Base-by-base conservation (phyloP, 2,329 filamentous ascomycete genomes). In the Penicillium italicum region DNA sequence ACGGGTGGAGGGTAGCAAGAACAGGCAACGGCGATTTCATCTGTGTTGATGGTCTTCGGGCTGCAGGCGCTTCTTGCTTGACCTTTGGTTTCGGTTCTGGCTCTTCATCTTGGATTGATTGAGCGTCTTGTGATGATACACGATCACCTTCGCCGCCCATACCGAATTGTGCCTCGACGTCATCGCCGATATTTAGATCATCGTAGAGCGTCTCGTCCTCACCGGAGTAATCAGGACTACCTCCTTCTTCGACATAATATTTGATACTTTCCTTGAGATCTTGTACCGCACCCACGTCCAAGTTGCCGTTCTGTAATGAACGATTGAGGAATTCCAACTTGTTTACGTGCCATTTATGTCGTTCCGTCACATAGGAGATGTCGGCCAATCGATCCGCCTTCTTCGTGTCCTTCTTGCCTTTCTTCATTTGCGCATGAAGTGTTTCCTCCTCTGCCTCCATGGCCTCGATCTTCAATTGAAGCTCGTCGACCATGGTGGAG, bases 141-240 rank as follows among this genome's bases (percentile, higher is more conserved):
- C 87, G 86, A 75, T 97, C 94, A 72, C 86, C 86, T 30, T 97
- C 92, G 58, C 80, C 82, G 62, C 79, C 81, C 80, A 96, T 86
- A 63, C 92, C 94, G 68, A 88, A 97, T 53, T 85, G 82, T 55
- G 90, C 91, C 72, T 97, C 94, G 28, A 66, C 46, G 67, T 97
- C 94, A 66, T 96, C 91, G 59, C 95, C 87, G 41, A 99, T 84
- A 67, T 92, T 89, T 54, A 97, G 82, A 53, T 97, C 93, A 71
- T 99, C 91, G 77, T 97, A 99, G 74, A 99, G 88, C 61, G 85
- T 87, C 67, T 99, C 94, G 71, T 97, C 92, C 67, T 97, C 92
- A 1, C 76, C 74, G 74, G 91, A 87, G 75, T 91, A 97, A 70
- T 97, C 93, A 43, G 90, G 83, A 63, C 90, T 91, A 76, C 88